Evolutionary conservation across 2,329 filamentous ascomycete genomes (phyloP), one percentile per base, ranked within the genome.

Genomic region (Colletotrichum caudatum): DNA sequence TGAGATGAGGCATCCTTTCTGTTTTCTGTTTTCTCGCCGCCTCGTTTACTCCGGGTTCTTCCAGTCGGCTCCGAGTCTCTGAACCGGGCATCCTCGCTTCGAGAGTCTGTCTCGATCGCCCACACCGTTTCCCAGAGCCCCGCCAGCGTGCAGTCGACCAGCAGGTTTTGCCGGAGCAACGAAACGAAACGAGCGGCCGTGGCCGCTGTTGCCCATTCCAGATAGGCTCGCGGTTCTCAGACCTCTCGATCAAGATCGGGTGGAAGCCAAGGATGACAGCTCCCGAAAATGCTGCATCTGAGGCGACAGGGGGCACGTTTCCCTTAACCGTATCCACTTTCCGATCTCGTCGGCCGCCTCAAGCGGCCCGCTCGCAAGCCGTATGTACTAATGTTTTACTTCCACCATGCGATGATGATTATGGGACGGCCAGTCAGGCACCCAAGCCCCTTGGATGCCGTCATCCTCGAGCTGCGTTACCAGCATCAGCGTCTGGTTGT

Each of bases 111-210:
- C 64, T 63, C 46, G 26, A 50, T 61, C 20, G 59, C 29, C n/a
- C 20, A 20, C 20, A 50, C 26, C 44, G 16, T 51, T 8, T 41
- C 44, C 8, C 26, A 62, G 69, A 62, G 69, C 57, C 58, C 58
- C 68, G 51, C 64, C 58, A 50, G 41, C 58, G 33, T 68, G 64
- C 64, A 67, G 50, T 58, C 59, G 29, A 57, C 50, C 44, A 58
- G 23, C 26, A 41, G 48, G 57, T n/a, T 59, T 57, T 58, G 58
- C 35, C 58, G 64, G 64, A 68, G 58, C 53, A 46, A 68, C 50
- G 68, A 71, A 71, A 71, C 68, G 68, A 71, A 71, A 71, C 68
- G 68, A 68, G 64, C 68, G 64, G 58, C n/a, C 68, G 59, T 26
- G 14, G 58, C 53, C 58, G 64, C 44, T 59, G 62, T 48, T 51